phyloP scores from a whole-genome alignment of 352 stramenopile species.

The Phytophthora idaei region DNA sequence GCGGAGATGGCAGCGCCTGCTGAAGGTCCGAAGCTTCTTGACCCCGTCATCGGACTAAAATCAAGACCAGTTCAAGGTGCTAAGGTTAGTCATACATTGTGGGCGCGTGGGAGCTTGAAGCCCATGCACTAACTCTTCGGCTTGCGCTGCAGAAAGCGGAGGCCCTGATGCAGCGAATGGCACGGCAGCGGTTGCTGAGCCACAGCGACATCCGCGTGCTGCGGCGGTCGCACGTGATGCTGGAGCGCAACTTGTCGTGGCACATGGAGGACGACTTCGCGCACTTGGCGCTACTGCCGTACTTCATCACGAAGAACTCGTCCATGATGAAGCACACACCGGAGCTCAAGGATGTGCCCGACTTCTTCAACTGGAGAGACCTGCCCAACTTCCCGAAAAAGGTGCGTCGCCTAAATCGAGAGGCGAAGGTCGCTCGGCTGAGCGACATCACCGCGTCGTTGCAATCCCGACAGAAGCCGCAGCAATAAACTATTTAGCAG shows the following conservation, averaged over 20 bases:
- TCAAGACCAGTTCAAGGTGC: constrained; percentile 37
- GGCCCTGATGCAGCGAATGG: constrained; percentile 63
- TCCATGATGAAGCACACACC: constrained; percentile 33
- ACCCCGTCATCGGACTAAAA: constrained; percentile 53
- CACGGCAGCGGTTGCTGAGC: constrained; percentile 54
- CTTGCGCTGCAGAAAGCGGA: constrained; percentile 53
- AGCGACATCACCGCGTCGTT: constrained; percentile 40
- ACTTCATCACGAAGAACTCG: constrained; percentile 52
- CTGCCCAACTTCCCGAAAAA: constrained; percentile 55
- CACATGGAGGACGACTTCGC: constrained; percentile 65
- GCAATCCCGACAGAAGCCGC: constrained; percentile 29
- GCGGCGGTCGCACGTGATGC: constrained; percentile 57
- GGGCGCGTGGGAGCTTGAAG: neutral
- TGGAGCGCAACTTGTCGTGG: constrained; percentile 59
- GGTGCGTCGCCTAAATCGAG: constrained; percentile 2
- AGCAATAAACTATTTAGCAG: constrained; percentile 30
- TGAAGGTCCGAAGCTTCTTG: constrained; percentile 38
- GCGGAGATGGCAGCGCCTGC: constrained; percentile 3
- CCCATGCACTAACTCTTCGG: constrained; percentile 2
- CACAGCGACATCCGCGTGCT: constrained; percentile 53
- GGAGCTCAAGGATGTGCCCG: constrained; percentile 50
- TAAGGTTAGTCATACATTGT: constrained; percentile 38
- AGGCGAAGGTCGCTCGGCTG: constrained; percentile 32
- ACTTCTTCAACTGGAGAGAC: constrained; percentile 51
- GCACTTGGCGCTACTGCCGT: constrained; percentile 60